Evolutionary conservation across 148 eudicot genomes (phyloP), one percentile per base, ranked within the genome.

Genomic region (Arbutus unedo): DNA sequence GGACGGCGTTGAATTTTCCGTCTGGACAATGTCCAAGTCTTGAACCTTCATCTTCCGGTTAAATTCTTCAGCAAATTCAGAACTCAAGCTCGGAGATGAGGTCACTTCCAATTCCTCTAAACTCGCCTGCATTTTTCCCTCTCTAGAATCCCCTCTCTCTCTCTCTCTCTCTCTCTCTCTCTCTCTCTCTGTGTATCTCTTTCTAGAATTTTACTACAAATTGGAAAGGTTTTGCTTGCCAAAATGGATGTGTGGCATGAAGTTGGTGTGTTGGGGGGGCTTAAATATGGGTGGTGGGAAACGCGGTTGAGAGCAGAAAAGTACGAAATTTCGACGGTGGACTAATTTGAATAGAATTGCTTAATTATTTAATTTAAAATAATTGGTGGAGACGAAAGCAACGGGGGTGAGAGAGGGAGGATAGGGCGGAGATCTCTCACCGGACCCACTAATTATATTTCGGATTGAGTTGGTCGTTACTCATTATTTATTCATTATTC

Each of bases 271-370:
- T 14, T 25, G 74, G 19, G 45, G 5, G 78, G 50, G 54, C 7
- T 81, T 81, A 25, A 48, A 56, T 57, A 57, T 3, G 49, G n/a
- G 66, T 41, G 54, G 55, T 8, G 14, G 51, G 81, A 51, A 31
- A 53, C 75, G 84, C 71, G 79, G 79, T 73, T 55, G 72, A 67
- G 79, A 44, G 59, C 48, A 45, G 74, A 47, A 60, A 74, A 66
- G 79, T 82, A 8, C 25, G 19, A 44, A 45, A 41, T 4, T 74
- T 47, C 21, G 83, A 3, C 3, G 71, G 38, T 57, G 51, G 64
- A 10, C 19, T 47, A 8, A 4, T 75, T 59, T 64, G 53, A 75
- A 73, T 31, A 44, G 41, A 25, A 38, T 10, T n/a, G 14, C 5
- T 16, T 23, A 23, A 5, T 44, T 4, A 6, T 18, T 73, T 74